Evolutionary conservation across 768 basidiomycete species (phyloP).

Genomic region (Hypholoma sublateritium): DNA sequence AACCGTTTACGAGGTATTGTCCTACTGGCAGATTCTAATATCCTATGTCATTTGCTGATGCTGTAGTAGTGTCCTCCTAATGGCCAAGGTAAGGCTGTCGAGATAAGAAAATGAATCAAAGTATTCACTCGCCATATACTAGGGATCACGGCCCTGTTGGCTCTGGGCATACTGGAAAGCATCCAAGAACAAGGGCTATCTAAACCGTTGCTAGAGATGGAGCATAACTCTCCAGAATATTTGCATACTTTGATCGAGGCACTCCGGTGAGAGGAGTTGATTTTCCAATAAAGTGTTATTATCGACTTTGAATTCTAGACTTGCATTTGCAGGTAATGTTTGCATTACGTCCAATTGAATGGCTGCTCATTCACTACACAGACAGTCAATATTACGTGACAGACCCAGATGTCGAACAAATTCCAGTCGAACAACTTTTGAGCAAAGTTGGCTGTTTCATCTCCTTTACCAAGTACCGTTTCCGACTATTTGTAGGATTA

Average conservation of each 20-base stretch:
- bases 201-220: slow-evolving; percentile 70
- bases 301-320: slow-evolving; percentile 31
- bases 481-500: slow-evolving; percentile 63
- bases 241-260: slow-evolving; percentile 86
- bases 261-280: slow-evolving; percentile 54
- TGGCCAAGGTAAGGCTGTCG: slow-evolving; percentile 67
- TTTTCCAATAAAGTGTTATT: background rate
- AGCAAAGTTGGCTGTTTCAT: slow-evolving; percentile 58
- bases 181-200: slow-evolving; percentile 75
- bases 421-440: slow-evolving; percentile 81
- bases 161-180: slow-evolving; percentile 89
- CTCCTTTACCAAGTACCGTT: background rate
- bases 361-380: slow-evolving; percentile 22
- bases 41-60: background rate
- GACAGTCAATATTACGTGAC: slow-evolving; percentile 91
- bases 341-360: background rate
- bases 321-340: slow-evolving; percentile 71
- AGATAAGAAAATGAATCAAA: background rate
- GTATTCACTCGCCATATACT: background rate
- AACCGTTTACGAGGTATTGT: slow-evolving; percentile 82
- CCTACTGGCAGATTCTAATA: background rate
- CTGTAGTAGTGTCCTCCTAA: slow-evolving; percentile 86
- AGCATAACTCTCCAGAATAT: slow-evolving; percentile 90
- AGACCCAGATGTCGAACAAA: slow-evolving; percentile 76
- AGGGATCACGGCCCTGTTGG: slow-evolving; percentile 90